Percentiles rank a stretch among this genome's conserved stretches.
Conservation (phyloP, 768 basidiomycete genomes). For the Chalciporus chontae region DNA sequence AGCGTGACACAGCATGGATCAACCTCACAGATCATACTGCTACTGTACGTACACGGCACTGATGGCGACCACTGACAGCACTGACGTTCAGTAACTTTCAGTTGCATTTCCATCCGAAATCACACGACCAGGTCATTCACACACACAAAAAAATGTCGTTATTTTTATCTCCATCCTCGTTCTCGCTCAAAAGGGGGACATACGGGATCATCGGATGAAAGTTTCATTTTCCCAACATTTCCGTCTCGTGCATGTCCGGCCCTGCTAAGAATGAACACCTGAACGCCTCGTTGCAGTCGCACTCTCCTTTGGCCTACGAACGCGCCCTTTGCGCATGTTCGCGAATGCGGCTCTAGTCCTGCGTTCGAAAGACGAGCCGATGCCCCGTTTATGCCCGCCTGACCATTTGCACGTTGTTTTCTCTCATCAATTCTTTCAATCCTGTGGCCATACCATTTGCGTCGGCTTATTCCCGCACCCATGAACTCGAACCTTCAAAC, state of each 20-base stretch:
- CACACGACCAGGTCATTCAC: background rate
- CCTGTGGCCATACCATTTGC: background rate
- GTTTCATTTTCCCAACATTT: background rate
- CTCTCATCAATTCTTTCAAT: background rate
- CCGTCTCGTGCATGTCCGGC: background rate
- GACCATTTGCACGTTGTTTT: background rate
- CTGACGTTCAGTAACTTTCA: too few species aligned
- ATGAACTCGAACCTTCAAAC: background rate
- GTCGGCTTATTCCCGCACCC: background rate
- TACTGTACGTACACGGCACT: too few species aligned
- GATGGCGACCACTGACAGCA: too few species aligned
- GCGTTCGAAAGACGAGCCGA: background rate
- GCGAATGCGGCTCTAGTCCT: background rate
- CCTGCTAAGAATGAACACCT: background rate
- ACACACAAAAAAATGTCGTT: background rate
- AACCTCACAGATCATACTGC: too few species aligned
- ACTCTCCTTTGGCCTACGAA: background rate
- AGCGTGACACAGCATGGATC: background rate
- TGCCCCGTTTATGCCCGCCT: background rate
- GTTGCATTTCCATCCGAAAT: background rate
- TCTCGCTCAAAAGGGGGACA: background rate
- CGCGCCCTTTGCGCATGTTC: conserved; percentile 1
- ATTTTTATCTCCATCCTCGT: background rate
- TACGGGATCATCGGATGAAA: background rate
- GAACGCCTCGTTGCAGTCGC: background rate